These are phyloP conservation scores for Hypoxylon perforatum DNA, from an alignment of 495 filamentous ascomycete species.

Conservation along the genomic window DNA sequence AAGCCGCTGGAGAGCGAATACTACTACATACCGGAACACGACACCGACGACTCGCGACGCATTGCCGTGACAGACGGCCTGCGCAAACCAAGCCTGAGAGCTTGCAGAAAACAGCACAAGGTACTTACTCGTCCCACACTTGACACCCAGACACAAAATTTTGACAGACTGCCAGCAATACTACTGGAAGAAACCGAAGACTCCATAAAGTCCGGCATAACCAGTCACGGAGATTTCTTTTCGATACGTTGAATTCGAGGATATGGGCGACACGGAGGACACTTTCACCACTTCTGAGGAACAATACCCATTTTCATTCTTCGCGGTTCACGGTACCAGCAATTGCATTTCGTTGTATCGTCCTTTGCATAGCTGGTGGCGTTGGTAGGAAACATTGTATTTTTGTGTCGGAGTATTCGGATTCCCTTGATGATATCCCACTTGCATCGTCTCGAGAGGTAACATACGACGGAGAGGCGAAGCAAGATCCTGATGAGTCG, in stretches of 20 bases:
- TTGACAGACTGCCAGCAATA: slow-evolving; percentile 74
- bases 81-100: slow-evolving; percentile 85
- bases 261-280: background rate
- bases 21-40: slow-evolving; percentile 94
- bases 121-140: slow-evolving; percentile 59
- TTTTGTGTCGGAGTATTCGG: slow-evolving; percentile 30
- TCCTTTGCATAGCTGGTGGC: slow-evolving; percentile 44
- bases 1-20: slow-evolving; percentile 95
- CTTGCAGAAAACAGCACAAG: slow-evolving; percentile 95
- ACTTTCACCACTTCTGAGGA: background rate
- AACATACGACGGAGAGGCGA: slow-evolving; percentile 8
- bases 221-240: slow-evolving; percentile 12
- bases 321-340: slow-evolving; percentile 6
- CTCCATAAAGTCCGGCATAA: slow-evolving; percentile 51
- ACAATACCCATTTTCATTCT: slow-evolving; percentile 17
- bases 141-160: slow-evolving; percentile 13
- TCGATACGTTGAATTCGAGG: background rate
- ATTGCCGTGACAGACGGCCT: slow-evolving; percentile 86
- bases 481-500: background rate
- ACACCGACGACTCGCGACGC: slow-evolving; percentile 80
- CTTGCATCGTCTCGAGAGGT: slow-evolving; percentile 23
- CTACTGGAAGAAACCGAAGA: slow-evolving; percentile 84
- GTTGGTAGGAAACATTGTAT: slow-evolving; percentile 33
- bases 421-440: slow-evolving; percentile 35
- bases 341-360: slow-evolving; percentile 27